Conservation (phyloP, 768 basidiomycete genomes). For the Auriculariales sp. region DNA sequence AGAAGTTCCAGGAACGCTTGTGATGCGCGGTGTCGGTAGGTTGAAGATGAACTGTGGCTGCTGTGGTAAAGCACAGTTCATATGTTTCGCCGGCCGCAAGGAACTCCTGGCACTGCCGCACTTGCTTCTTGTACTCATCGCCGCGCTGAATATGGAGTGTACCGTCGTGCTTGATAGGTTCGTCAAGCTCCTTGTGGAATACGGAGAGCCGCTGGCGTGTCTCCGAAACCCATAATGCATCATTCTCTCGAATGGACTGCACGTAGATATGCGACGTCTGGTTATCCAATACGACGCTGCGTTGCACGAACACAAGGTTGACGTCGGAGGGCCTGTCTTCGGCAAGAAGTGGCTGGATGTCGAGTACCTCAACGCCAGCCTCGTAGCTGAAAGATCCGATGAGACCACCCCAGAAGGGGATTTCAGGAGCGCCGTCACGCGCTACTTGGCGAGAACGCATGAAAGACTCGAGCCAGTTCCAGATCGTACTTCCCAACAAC, state of each 20-base stretch:
- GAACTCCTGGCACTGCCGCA: constrained; percentile 54
- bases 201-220: constrained; percentile 19
- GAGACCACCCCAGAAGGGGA: constrained; percentile 78
- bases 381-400: constrained; percentile 72
- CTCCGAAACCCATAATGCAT: constrained; percentile 44
- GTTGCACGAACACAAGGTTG: constrained; percentile 63
- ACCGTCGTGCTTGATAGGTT: too few relatives aligned
- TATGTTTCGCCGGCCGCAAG: constrained; percentile 81
- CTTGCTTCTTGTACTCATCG: constrained; percentile 51
- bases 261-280: constrained; percentile 35
- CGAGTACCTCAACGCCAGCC: constrained; percentile 46
- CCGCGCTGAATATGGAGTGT: too few relatives aligned
- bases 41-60: constrained; percentile 44
- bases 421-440: constrained; percentile 29
- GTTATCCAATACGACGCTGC: constrained; percentile 57
- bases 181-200: too few relatives aligned
- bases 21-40: constrained; percentile 20
- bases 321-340: constrained; percentile 39
- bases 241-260: constrained; percentile 48
- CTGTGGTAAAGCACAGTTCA: constrained; percentile 72
- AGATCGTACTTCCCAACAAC: constrained; percentile 42
- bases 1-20: constrained; percentile 55
- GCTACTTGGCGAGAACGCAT: constrained; percentile 37
- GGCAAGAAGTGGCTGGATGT: constrained; percentile 26
- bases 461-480: constrained; percentile 63